Conservation (phyloP, 371 early-diverging fungal genomes). For the Mucor saturninus region DNA sequence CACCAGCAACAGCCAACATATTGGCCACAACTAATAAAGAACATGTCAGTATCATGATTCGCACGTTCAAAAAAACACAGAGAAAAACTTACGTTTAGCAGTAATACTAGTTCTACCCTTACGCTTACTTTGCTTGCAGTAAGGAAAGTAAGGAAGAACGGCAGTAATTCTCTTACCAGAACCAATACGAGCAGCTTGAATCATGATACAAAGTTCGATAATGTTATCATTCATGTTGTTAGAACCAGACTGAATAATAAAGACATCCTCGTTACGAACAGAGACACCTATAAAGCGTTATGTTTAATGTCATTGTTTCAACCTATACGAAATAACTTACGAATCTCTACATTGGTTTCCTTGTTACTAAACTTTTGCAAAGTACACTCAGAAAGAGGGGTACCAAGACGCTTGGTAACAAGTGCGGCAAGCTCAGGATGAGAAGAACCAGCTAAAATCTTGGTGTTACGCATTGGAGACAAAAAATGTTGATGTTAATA, state of each 20-base stretch:
- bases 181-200: conserved; percentile 91
- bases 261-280: conserved; percentile 95
- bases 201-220: conserved; percentile 96
- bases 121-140: conserved; percentile 96
- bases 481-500: no score
- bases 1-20: conserved; percentile 94
- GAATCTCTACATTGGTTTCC: conserved; percentile 73
- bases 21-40: conserved; percentile 83
- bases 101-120: conserved; percentile 96
- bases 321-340: conserved; percentile 25
- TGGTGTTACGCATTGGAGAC: conserved; percentile 79
- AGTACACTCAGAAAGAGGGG: conserved; percentile 74
- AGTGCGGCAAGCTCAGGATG: conserved; percentile 88
- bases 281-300: conserved; percentile 73
- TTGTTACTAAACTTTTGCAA: conserved; percentile 80
- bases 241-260: conserved; percentile 94
- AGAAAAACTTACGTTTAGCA: conserved; percentile 75
- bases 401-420: conserved; percentile 83
- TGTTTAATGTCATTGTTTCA: background rate
- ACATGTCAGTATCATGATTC: background rate
- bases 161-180: conserved; percentile 90
- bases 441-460: conserved; percentile 92
- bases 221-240: conserved; percentile 91
- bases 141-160: conserved; percentile 95
- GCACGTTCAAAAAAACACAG: background rate